A percentile compares a stretch with the other conserved stretches of the same genome.
Evolutionary conservation across 1,284 basidiomycete species (phyloP).

Genomic region (Inonotus hispidus): DNA sequence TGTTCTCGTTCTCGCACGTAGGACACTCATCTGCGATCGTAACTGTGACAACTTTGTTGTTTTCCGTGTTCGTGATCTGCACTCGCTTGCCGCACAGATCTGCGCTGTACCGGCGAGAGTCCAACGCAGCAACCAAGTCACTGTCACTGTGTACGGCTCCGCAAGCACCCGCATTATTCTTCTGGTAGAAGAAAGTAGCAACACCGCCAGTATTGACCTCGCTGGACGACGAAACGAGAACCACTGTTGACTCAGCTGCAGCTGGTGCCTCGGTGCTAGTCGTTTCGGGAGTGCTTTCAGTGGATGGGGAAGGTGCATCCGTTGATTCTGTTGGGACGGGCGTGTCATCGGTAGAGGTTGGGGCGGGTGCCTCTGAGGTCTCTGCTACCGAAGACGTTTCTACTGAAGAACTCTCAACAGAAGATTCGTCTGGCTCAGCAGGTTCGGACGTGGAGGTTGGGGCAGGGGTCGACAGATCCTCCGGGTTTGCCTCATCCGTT

Average conservation of each 20-base stretch:
- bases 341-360: background rate
- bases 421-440: background rate
- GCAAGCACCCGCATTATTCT: slow-evolving; percentile 68
- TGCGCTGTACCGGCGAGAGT: slow-evolving; percentile 48
- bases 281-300: slow-evolving; percentile 14
- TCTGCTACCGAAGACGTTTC: background rate
- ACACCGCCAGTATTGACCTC: slow-evolving; percentile 18
- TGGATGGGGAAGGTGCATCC: slow-evolving; percentile 1
- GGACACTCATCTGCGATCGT: slow-evolving; percentile 80
- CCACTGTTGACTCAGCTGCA: slow-evolving; percentile 11
- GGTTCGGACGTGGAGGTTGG: background rate
- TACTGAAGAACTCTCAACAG: background rate
- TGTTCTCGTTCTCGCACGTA: slow-evolving; percentile 60
- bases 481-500: too few relatives aligned
- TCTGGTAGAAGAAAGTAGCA: slow-evolving; percentile 68
- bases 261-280: slow-evolving; percentile 7
- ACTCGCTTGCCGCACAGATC: slow-evolving; percentile 63
- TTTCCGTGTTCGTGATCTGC: slow-evolving; percentile 54
- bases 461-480: background rate
- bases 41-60: slow-evolving; percentile 55
- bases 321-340: background rate
- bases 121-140: slow-evolving; percentile 66
- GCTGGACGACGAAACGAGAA: slow-evolving; percentile 19
- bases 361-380: background rate
- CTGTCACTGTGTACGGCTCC: slow-evolving; percentile 62